Base-by-base conservation (phyloP, 805 yeast genomes). In the Barnettozyma salicaria region DNA sequence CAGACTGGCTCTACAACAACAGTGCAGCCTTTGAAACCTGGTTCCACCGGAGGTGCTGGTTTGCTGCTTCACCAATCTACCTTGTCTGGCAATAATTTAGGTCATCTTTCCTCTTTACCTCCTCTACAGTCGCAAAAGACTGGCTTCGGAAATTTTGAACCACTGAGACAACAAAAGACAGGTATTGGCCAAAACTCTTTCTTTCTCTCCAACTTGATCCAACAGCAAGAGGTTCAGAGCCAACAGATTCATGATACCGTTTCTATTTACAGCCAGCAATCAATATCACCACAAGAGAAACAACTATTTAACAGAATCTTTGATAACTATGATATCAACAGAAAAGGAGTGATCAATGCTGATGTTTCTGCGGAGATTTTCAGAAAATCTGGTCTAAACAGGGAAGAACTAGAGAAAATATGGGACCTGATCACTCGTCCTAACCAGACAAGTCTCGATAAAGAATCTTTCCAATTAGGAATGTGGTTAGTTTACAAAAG, bases 401-500 rank as follows among this genome's bases (percentile, higher is more conserved):
- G 96, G 60, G 70, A 77, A n/a, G 97, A 92, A 51, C 68, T 90
- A 42, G 97, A 89, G 59, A 68, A 76, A 25, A 85, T 92, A 44
- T 92, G 98, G 98, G 85, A 78, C 36, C 68, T 90, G 45, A 76
- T 89, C 34, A 96, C 92, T 57, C 74, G 81, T 13, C 79, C 82
- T 37, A 86, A 90, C 58, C 73, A 82, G 40, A 96, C 97, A 2
- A 80, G 77, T 57, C 74, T 90, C 47, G 88, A 87, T 58, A 79
- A 78, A 52, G 96, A 90, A 58, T 96, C 89, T 59, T 92, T 90
- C 65, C 85, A 95, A 1, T 90, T 90, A 34, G 97, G 97, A 19
- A 92, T 90, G 97, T 97, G 92, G 67, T 66, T 90, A 40, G 89
- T 90, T 30, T 90, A 92, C 62, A 76, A 96, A 56, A 73, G 90